phyloP scores from a whole-genome alignment of 2,329 filamentous ascomycete species.

The Aphanoascus verrucosus region DNA sequence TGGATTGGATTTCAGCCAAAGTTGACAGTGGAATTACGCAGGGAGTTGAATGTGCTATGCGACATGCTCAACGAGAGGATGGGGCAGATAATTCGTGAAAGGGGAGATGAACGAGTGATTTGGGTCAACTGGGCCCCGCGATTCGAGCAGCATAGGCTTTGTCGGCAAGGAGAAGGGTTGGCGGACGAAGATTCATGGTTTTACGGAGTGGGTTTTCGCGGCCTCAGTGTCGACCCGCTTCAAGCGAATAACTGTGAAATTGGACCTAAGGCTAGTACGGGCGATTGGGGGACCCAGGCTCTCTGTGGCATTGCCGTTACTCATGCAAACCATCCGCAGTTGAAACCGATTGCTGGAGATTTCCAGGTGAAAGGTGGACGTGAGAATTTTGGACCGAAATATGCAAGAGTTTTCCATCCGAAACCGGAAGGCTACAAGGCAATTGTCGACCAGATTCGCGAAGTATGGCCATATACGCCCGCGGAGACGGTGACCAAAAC shows the following conservation, averaged over 20 bases:
- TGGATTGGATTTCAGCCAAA: constrained; percentile 12
- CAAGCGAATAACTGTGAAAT: constrained; percentile 10
- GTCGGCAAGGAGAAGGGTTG: constrained; percentile 18
- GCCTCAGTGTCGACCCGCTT: constrained; percentile 5
- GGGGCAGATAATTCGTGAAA: constrained; percentile 17
- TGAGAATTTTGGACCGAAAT: constrained; percentile 8
- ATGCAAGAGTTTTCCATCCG: constrained; percentile 21
- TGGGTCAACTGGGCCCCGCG: constrained; percentile 21
- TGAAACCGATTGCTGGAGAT: background rate
- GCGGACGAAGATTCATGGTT: constrained; percentile 21
- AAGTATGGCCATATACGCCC: constrained; percentile 9
- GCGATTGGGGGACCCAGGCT: constrained; percentile 12
- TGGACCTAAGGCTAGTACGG: background rate
- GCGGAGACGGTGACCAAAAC: background rate
- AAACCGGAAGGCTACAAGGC: constrained; percentile 20
- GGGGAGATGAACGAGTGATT: constrained; percentile 16
- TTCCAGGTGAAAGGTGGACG: background rate
- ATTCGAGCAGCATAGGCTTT: constrained; percentile 23
- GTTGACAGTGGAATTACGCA: constrained; percentile 19
- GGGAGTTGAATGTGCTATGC: constrained; percentile 19
- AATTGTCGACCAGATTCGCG: constrained; percentile 18
- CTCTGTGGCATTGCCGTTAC: constrained; percentile 12
- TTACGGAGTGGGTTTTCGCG: constrained; percentile 19
- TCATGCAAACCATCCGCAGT: constrained; percentile 8
- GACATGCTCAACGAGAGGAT: constrained; percentile 21